A percentile compares a stretch with the other conserved stretches of the same genome.
phyloP scores from a whole-genome alignment of 768 basidiomycete species.

The Lentinus brumalis region DNA sequence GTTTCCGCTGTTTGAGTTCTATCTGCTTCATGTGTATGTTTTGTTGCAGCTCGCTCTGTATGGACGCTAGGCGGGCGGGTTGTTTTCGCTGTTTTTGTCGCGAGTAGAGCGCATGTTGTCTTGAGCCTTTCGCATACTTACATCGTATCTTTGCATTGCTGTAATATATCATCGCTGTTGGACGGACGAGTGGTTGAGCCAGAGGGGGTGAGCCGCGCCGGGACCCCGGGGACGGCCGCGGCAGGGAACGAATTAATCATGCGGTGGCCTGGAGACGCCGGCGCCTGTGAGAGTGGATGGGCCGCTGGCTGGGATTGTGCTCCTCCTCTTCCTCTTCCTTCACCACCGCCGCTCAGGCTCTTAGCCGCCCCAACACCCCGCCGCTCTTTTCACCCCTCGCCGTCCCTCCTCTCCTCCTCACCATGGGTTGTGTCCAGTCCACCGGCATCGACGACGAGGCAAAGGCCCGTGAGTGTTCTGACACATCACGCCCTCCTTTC shows the following conservation, averaged over 20 bases:
- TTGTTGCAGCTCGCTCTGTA: conserved; percentile 26
- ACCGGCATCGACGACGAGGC: conserved; percentile 75
- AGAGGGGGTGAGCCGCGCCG: no score
- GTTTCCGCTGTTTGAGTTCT: conserved; percentile 25
- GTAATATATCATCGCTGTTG: not conserved
- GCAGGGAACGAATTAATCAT: not conserved
- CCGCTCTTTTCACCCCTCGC: conserved; percentile 11
- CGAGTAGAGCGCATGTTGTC: not conserved
- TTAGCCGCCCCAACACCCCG: conserved; percentile 13
- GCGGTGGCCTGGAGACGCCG: not conserved
- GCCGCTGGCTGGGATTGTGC: not conserved
- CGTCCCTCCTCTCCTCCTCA: conserved; percentile 24
- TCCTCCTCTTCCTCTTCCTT: conserved; percentile 1
- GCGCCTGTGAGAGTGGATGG: not conserved
- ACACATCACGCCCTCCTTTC: not conserved
- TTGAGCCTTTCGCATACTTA: no score
- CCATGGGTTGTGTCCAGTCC: conserved; percentile 78
- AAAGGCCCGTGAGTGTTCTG: conserved; percentile 66
- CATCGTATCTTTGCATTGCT: no score
- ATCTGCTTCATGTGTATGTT: conserved; percentile 31
- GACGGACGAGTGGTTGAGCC: not conserved
- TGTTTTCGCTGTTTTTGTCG: not conserved
- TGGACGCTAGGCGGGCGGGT: conserved; percentile 4
- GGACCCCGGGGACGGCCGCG: no score
- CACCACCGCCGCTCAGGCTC: conserved; percentile 9